Base-by-base conservation (phyloP, 371 early-diverging fungal genomes). In the Nematocida parisii region DNA sequence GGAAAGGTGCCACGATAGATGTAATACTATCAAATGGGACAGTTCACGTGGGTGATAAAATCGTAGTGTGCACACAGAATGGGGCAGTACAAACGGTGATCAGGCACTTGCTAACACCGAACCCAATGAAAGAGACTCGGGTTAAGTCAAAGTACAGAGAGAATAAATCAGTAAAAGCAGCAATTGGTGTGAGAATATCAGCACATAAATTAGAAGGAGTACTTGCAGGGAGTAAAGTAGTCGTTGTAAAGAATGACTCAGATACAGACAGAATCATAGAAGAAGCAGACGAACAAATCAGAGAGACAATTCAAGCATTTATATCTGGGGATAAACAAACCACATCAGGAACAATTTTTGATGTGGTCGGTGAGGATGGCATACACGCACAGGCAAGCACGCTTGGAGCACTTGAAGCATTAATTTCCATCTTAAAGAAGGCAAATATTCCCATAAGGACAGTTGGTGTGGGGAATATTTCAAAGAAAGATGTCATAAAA, bases 311-410 rank as follows among this genome's bases (percentile, higher is more conserved):
- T n/a, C 22, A 73, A 11, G 60, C 56, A 13, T 72, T 85, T 9
- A 60, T 87, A 9, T 68, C 74, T 20, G 73, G 71, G 3, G 72
- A 82, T 20, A 71, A 82, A 55, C 54, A 82, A 9, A 60, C 80
- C 5, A 44, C 40, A 20, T 52, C 80, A 3, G 80, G 68, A 1
- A 77, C 27, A 27, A 70, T 77, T 58, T 77, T 77, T 70, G 80
- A 77, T 46, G 66, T 57, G 4, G 67, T 82, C 61, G 71, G 71
- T 54, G 54, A 83, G 84, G 75, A 73, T 47, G 99, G 99, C 88
- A 97, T 98, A 47, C 94, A 94, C 89, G 97, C 97, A 15, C 97
- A 96, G 85, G 97, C 99, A 3, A 94, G 95, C 20, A 99, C 98
- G 24, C 89, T 98, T 46, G 99, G 99, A 77, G 95, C 98, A 2